Conservation (phyloP, 1,284 basidiomycete genomes). For the Earliella scabrosa region DNA sequence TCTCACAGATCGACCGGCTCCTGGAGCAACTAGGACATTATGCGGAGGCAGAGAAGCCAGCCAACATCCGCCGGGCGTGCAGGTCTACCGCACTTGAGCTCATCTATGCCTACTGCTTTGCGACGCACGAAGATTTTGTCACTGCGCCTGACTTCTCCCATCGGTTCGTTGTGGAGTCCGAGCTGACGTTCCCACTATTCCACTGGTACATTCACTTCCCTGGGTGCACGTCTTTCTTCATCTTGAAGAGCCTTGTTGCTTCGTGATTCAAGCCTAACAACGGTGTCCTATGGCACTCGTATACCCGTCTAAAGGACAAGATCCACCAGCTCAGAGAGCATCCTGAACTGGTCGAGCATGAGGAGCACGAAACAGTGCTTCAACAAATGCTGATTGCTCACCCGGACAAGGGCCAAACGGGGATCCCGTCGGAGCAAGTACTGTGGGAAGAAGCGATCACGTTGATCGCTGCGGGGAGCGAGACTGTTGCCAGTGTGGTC, state of each 20-base stretch:
- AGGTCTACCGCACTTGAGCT: not conserved
- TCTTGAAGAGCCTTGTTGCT: not conserved
- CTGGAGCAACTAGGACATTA: not conserved
- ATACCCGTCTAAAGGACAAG: not conserved
- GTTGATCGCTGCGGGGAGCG: not conserved
- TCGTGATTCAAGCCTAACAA: not conserved
- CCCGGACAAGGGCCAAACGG: not conserved
- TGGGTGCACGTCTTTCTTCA: not conserved
- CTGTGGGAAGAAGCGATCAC: not conserved
- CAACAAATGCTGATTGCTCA: not conserved
- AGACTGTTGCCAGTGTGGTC: not conserved
- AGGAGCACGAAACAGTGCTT: not conserved
- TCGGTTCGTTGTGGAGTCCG: not conserved
- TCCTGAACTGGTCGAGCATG: not conserved
- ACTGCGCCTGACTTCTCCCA: not conserved
- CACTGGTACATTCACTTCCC: not conserved
- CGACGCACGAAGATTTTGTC: not conserved
- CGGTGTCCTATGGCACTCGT: not conserved
- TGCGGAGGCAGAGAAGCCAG: not conserved
- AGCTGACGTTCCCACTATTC: not conserved
- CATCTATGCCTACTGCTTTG: not conserved
- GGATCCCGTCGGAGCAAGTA: not conserved
- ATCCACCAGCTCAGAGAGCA: not conserved
- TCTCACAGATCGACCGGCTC: not conserved
- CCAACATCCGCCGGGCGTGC: not conserved